Base-by-base conservation (phyloP, 2,329 filamentous ascomycete genomes). In the Sordariomycetes sp. region DNA sequence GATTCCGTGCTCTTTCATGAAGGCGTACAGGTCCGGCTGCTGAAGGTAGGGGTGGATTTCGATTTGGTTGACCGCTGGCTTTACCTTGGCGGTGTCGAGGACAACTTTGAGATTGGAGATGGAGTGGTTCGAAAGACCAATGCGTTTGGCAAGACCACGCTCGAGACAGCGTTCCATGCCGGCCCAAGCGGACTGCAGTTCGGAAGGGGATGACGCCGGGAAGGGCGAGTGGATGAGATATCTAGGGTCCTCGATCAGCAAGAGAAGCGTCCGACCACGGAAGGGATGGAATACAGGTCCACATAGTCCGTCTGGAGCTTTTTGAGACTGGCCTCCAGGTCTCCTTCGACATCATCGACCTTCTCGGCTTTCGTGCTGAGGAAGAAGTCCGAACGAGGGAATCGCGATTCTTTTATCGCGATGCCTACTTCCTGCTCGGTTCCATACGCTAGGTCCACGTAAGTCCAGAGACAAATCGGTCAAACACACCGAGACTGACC, bases 11-110 rank as follows among this genome's bases (percentile, higher is more conserved):
- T 68, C 54, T 44, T 64, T 65, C 53, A 70, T 70, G 56, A 72
- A 83, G 12, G 62, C 55, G 21, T 82, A 35, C 10, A 83, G 61
- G 38, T 16, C 34, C 14, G 67, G 62, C 51, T 82, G 79, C 56
- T 82, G 79, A 33, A 83, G 64, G 52, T 86, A 85, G 0, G 84
- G 82, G 57, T 92, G 82, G 49, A 74, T 79, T 62, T 90, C 84
- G 49, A 90, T 82, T 66, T 92, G 84, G 61, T 90, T 88, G 41
- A 83, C 71, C 6, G 73, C 77, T 1, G 85, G 85, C 4, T 63
- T 51, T 39, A 82, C 53, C 45, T 68, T 71, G 33, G 78, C 77
- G 5, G 75, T 74, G 50, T 68, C 53, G 3, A 80, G 59, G 27
- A 79, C 50, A 3, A 59, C 48, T 50, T 79, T 69, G 15, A 82